Evolutionary conservation across 73 alveolate species (phyloP).

Genomic region (Paramecium sonneborni): DNA sequence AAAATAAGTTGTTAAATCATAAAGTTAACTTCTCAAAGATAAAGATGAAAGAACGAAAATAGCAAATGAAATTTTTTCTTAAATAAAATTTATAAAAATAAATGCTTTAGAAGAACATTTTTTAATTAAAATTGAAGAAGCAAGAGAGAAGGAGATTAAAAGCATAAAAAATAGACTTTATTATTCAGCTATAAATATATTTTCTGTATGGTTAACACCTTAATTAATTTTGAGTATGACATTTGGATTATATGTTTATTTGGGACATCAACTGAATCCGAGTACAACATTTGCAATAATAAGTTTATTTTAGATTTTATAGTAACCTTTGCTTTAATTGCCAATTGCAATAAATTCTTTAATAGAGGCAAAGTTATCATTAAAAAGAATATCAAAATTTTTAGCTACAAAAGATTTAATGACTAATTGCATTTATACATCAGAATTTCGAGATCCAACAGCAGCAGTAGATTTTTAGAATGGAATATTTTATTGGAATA

Average conservation of each 20-base stretch:
- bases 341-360: conserved; percentile 81
- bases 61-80: conserved; percentile 82
- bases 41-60: conserved; percentile 86
- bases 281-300: conserved; percentile 78
- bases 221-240: conserved; percentile 71
- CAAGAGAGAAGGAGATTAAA: conserved; percentile 74
- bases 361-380: conserved; percentile 74
- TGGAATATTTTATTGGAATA: conserved; percentile 18
- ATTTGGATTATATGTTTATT: conserved; percentile 71
- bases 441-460: not conserved
- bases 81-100: conserved; percentile 87
- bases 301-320: conserved; percentile 72
- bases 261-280: conserved; percentile 79
- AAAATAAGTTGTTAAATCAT: conserved; percentile 49
- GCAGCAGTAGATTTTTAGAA: not conserved
- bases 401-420: not conserved
- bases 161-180: conserved; percentile 52
- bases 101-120: conserved; percentile 87
- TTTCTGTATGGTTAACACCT: conserved; percentile 77
- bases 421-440: not conserved
- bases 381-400: conserved; percentile 70
- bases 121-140: conserved; percentile 67
- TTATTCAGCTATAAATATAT: conserved; percentile 12
- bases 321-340: conserved; percentile 81
- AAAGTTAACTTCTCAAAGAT: conserved; percentile 74